phyloP scores from a whole-genome alignment of 2,329 filamentous ascomycete genomes.

The Hypomyces perniciosus region DNA sequence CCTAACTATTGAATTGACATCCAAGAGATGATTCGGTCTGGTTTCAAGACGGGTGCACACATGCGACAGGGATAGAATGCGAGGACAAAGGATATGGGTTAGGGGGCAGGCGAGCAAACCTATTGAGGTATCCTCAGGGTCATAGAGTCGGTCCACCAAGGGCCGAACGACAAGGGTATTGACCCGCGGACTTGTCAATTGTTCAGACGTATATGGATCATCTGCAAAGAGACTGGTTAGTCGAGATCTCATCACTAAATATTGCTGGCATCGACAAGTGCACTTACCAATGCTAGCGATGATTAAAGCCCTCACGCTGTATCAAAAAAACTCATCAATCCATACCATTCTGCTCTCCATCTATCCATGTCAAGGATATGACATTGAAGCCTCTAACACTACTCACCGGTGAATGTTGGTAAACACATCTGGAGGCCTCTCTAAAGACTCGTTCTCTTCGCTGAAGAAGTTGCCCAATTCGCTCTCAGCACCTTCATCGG shows the following conservation, averaged over 20 bases:
- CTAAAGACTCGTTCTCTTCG: neutral
- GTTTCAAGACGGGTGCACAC: neutral
- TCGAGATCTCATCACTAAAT: neutral
- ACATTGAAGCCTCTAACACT: neutral
- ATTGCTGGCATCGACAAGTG: neutral
- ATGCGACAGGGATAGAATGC: neutral
- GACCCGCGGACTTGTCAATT: slow-evolving; percentile 61
- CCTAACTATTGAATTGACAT: neutral
- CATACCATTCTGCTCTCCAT: too few species aligned
- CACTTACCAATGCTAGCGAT: slow-evolving; percentile 17
- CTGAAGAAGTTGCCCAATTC: slow-evolving; percentile 1
- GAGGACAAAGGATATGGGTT: neutral
- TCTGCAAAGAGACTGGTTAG: slow-evolving; percentile 22
- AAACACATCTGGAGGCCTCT: slow-evolving; percentile 5
- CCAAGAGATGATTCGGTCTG: neutral
- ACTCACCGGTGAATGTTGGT: slow-evolving; percentile 12
- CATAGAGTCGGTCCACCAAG: slow-evolving; percentile 62
- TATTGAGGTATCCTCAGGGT: slow-evolving; percentile 58
- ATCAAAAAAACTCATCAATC: neutral
- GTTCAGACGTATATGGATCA: slow-evolving; percentile 47
- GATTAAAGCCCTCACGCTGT: slow-evolving; percentile 13
- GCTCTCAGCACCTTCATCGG: neutral
- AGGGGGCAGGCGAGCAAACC: slow-evolving; percentile 28
- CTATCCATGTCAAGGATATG: too few species aligned
- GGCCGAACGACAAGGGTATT: slow-evolving; percentile 61